A percentile compares a stretch with the other conserved stretches of the same genome.
Conservation (phyloP, 176 grass and related monocot genomes). For the Juncus inflexus region DNA sequence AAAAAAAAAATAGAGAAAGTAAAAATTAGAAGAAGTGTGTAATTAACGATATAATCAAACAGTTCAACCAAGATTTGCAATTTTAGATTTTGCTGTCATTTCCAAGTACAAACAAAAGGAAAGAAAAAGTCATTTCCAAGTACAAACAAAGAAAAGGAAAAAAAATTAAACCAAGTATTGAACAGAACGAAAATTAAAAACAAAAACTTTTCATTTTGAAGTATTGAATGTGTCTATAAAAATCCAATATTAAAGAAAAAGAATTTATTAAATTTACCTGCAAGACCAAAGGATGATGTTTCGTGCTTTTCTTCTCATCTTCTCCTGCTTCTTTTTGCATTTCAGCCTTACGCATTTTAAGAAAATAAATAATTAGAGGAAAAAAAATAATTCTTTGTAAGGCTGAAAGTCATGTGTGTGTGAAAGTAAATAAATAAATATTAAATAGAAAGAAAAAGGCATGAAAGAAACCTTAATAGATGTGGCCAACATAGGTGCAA, state of each 20-base stretch:
- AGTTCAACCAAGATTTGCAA: too few species aligned
- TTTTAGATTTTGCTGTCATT: too few species aligned
- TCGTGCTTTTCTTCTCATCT: conserved; percentile 46
- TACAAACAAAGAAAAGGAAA: too few species aligned
- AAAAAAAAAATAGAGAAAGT: background rate
- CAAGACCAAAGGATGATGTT: conserved; percentile 73
- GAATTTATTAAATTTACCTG: conserved; percentile 52
- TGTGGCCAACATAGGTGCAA: conserved; percentile 82
- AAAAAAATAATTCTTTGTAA: background rate
- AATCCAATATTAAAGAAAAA: background rate
- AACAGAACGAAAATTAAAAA: too few species aligned
- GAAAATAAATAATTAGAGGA: conserved; percentile 5
- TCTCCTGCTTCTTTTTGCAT: conserved; percentile 55
- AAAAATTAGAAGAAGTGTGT: too few species aligned
- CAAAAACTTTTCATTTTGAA: too few species aligned
- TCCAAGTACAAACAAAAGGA: too few species aligned
- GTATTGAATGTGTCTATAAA: too few species aligned
- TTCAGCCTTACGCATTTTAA: conserved; percentile 44
- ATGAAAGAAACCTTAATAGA: conserved; percentile 71
- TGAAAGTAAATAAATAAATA: conserved; percentile 1
- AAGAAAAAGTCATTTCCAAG: too few species aligned
- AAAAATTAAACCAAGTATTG: too few species aligned
- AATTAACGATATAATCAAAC: too few species aligned
- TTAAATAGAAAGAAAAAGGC: conserved; percentile 7
- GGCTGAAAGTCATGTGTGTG: too few species aligned